Base-by-base conservation (phyloP, 139 green algal genomes). In the Coccomyxa sp. region DNA sequence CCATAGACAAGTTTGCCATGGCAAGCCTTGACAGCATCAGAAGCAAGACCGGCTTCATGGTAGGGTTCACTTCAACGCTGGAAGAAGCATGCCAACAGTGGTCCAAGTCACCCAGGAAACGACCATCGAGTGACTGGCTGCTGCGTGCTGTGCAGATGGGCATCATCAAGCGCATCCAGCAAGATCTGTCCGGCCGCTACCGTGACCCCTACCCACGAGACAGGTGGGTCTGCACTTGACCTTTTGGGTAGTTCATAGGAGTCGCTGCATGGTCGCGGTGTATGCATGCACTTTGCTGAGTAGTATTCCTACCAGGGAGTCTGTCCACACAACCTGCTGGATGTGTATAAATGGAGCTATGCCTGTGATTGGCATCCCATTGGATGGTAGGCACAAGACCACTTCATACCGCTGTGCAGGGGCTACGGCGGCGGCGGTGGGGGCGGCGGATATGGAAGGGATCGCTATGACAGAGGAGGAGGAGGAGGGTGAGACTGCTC, bases 11-110 rank as follows among this genome's bases (percentile, higher is more conserved):
- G 38, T 91, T 86, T 70, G 68, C 54, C 0, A 79, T 78, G 33
- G 83, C 83, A 8, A 68, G 79, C 35, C 80, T 85, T 39, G 83
- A 84, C 34, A 79, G 71, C 70, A 79, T 91, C 68, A 80, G 87
- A 72, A 86, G 76, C 82, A 83, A 85, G 39, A 86, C 88, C 39
- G 87, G 87, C 29, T 91, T 91, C 80, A 84, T 91, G 78, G 84
- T 90, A 18, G 8, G 16, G 27, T 50, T 35, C 31, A 6, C 14
- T 80, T 18, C 1, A 27, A 31, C 35, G 75, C 55, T 8, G 4
- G 75, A 38, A 2, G 9, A 35, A 9, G 33, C 16, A 55, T 9
- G n/a, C n/a, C n/a, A n/a, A n/a, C n/a, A n/a, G n/a, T n/a, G n/a
- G n/a, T n/a, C n/a, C n/a, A n/a, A n/a, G n/a, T n/a, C n/a, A n/a